Percentiles rank a stretch among this genome's conserved stretches.
Conservation (phyloP, 2,329 filamentous ascomycete genomes). For the Trichothecium sympodiale region DNA sequence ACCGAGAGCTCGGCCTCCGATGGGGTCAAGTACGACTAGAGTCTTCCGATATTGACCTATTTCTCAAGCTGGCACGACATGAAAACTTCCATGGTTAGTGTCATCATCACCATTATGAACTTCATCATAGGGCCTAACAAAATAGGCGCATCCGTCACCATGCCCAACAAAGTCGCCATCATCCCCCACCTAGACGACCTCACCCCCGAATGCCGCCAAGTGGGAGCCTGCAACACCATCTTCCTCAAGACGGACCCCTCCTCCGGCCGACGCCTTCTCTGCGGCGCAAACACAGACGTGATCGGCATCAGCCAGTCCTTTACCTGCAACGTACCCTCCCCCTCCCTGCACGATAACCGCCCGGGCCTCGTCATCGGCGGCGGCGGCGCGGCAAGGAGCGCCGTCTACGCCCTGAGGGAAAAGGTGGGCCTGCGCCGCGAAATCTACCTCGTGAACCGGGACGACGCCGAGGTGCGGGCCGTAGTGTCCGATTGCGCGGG, state of each 20-base stretch:
- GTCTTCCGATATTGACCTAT: conserved; percentile 35
- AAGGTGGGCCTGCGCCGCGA: conserved; percentile 54
- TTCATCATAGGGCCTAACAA: no score
- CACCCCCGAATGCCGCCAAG: conserved; percentile 59
- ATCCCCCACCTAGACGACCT: conserved; percentile 62
- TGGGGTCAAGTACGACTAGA: conserved; percentile 44
- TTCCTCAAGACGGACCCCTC: conserved; percentile 41
- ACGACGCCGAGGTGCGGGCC: conserved; percentile 52
- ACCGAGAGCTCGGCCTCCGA: conserved; percentile 34
- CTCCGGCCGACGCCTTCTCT: conserved; percentile 39
- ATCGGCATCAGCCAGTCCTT: conserved; percentile 69
- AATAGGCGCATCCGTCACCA: conserved; percentile 62
- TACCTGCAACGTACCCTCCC: conserved; percentile 37
- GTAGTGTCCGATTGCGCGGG: conserved; percentile 53
- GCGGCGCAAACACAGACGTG: conserved; percentile 75
- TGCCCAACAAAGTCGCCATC: conserved; percentile 75
- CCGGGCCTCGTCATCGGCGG: conserved; percentile 67
- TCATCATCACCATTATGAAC: no score
- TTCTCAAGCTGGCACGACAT: conserved; percentile 40
- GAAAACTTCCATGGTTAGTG: conserved; percentile 50
- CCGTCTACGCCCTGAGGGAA: conserved; percentile 62
- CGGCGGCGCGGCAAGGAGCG: conserved; percentile 67
- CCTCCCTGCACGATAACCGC: conserved; percentile 40
- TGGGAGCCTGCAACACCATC: conserved; percentile 73
- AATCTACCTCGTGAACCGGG: conserved; percentile 71